A percentile compares a stretch with the other conserved stretches of the same genome.
phyloP scores from a whole-genome alignment of 2,329 filamentous ascomycete genomes.

The Celoporthe dispersa region DNA sequence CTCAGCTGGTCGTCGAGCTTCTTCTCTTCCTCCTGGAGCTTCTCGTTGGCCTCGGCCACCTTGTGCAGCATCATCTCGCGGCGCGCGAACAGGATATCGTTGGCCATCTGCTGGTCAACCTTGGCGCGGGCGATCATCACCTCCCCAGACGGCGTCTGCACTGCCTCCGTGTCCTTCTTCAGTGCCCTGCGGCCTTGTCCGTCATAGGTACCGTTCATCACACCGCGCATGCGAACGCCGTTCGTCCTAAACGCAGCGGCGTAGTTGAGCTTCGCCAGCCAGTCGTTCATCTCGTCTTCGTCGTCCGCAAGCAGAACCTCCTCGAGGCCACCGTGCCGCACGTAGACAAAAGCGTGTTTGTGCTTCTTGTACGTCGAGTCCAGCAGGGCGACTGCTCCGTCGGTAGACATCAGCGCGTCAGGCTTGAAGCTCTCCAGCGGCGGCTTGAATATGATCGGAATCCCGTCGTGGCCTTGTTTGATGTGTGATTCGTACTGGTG shows the following conservation, averaged over 20 bases:
- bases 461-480: conserved; percentile 74
- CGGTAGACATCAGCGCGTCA: conserved; percentile 89
- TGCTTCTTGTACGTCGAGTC: conserved; percentile 91
- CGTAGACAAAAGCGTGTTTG: conserved; percentile 92
- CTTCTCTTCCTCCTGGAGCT: conserved; percentile 72
- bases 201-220: conserved; percentile 83
- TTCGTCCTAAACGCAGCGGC: conserved; percentile 92
- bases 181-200: conserved; percentile 76
- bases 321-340: conserved; percentile 83
- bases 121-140: conserved; percentile 73
- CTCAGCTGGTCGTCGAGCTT: conserved; percentile 82
- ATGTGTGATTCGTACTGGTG: conserved; percentile 84
- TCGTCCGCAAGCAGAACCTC: conserved; percentile 90
- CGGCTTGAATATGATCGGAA: conserved; percentile 86
- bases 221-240: conserved; percentile 86
- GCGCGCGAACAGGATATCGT: conserved; percentile 83
- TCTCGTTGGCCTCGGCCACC: conserved; percentile 82
- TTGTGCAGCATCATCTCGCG: conserved; percentile 82
- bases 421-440: conserved; percentile 91
- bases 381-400: conserved; percentile 85
- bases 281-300: conserved; percentile 93
- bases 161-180: conserved; percentile 68
- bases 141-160: conserved; percentile 74
- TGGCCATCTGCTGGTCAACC: conserved; percentile 80
- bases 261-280: conserved; percentile 95